Base-by-base conservation (phyloP, 768 basidiomycete genomes). In the Phylloporus rhodoxanthus region DNA sequence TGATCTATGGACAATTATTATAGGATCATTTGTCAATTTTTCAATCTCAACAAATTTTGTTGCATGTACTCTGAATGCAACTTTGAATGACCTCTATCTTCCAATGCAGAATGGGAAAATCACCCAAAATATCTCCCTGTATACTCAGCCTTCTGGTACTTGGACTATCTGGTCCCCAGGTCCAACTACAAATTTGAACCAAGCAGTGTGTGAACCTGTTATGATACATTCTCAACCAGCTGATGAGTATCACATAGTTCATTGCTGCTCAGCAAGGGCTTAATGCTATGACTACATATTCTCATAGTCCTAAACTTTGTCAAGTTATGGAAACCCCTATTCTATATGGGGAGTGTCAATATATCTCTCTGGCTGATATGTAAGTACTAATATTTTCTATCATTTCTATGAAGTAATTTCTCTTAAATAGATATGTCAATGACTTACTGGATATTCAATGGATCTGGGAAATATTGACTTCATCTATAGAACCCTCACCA, bases 141-240 rank as follows among this genome's bases (percentile, higher is more conserved):
- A n/a, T 21, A 17, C 26, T 28, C 26, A 28, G 8, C 9, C 14
- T 14, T 4, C 28, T 5, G 13, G 30, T 28, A 1, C 46, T 8
- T 55, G 53, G 53, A 19, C 32, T 13, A 25, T 51, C 17, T 56
- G 52, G 53, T 45, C 43, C 41, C 42, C 49, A 36, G 38, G 37
- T 26, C 9, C 14, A 17, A 47, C 9, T 2, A 45, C 48, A 38
- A 33, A 45, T 26, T 37, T 45, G n/a, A 45, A 23, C 17, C 23
- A 28, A 28, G 45, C 6, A 5, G 45, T 28, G 25, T 25, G 44
- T 36, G 34, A 34, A 9, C 30, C 28, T 13, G 1, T 32, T 32
- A 14, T 5, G 10, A 13, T 6, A 32, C 30, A 11, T 29, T 29
- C 28, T 29, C 28, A 29, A 29, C 23, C 23, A 23, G 10, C 28